A percentile compares a stretch with the other conserved stretches of the same genome.
phyloP scores from a whole-genome alignment of 805 yeast species.

The Starmerella kuoi region DNA sequence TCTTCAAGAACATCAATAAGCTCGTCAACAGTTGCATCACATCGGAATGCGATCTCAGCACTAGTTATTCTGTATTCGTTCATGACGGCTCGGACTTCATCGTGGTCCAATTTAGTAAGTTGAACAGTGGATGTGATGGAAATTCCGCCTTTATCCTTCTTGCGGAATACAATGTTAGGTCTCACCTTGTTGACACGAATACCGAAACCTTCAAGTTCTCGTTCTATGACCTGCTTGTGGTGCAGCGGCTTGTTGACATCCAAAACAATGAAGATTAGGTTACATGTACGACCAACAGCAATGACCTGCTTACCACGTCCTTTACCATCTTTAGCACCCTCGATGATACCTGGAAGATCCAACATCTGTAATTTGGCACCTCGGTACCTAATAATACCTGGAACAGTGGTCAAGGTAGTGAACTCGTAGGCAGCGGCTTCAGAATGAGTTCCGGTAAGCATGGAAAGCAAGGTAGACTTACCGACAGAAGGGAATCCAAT shows the following conservation, averaged over 20 bases:
- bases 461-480: slow-evolving; percentile 58
- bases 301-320: slow-evolving; percentile 98
- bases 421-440: slow-evolving; percentile 97
- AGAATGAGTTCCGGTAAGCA: slow-evolving; percentile 88
- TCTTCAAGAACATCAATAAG: slow-evolving; percentile 88
- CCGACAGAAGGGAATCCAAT: slow-evolving; percentile 98
- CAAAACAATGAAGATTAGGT: slow-evolving; percentile 78
- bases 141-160: slow-evolving; percentile 93
- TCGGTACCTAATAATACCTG: slow-evolving; percentile 87
- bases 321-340: slow-evolving; percentile 96
- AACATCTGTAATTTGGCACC: slow-evolving; percentile 99
- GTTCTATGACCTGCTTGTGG: slow-evolving; percentile 87
- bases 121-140: slow-evolving; percentile 90
- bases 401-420: slow-evolving; percentile 94
- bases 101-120: slow-evolving; percentile 78
- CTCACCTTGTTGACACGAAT: slow-evolving; percentile 83
- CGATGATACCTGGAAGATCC: slow-evolving; percentile 92
- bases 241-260: slow-evolving; percentile 94
- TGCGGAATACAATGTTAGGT: slow-evolving; percentile 83
- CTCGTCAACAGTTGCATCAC: slow-evolving; percentile 97
- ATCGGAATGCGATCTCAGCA: slow-evolving; percentile 90
- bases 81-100: slow-evolving; percentile 93
- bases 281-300: slow-evolving; percentile 98
- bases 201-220: slow-evolving; percentile 95
- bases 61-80: slow-evolving; percentile 87